Conservation (phyloP, 305 asterid species). For the Fraxinus dipetala region DNA sequence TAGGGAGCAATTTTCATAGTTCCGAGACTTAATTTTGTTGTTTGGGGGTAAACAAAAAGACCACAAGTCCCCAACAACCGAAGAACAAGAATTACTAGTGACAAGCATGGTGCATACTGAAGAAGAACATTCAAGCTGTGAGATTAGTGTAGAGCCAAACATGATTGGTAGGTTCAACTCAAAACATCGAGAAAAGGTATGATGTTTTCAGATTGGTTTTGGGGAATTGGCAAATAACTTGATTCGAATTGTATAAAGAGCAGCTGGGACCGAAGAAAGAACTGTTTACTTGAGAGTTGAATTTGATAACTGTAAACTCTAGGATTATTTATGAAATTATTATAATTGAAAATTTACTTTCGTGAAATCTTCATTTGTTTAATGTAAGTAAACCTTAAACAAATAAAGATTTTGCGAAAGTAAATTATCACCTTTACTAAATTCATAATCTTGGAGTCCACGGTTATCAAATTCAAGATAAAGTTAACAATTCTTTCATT, state of each 20-base stretch:
- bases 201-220: background rate
- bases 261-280: background rate
- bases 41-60: conserved; percentile 86
- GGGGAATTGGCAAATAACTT: background rate
- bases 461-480: background rate
- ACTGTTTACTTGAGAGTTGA: background rate
- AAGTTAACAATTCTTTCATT: background rate
- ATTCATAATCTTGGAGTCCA: background rate
- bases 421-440: background rate
- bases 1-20: conserved; percentile 82
- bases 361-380: background rate
- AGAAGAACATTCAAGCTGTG: background rate
- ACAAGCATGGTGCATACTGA: conserved; percentile 25
- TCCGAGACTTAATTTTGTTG: conserved; percentile 76
- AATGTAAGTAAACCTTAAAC: background rate
- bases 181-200: background rate
- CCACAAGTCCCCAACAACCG: conserved; percentile 31
- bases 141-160: background rate
- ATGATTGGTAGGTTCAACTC: background rate
- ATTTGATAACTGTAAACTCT: background rate
- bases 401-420: background rate
- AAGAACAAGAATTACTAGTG: conserved; percentile 33
- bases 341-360: too few species aligned
- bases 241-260: background rate
- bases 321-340: background rate